Conservation (phyloP, 2,329 filamentous ascomycete species). For the Colletotrichum tabaci region DNA sequence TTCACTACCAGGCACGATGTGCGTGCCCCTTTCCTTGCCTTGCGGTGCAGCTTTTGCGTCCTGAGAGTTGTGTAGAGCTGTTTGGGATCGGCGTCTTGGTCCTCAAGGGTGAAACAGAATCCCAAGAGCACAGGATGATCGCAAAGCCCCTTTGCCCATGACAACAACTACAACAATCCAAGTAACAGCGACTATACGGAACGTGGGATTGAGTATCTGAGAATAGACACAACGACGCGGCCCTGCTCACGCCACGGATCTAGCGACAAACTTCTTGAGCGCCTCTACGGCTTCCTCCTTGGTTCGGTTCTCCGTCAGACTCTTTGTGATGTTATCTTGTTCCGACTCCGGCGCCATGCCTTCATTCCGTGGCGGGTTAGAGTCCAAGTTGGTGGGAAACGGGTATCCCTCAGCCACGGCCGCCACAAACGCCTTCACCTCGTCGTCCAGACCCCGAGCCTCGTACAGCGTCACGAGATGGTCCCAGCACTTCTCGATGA, state of each 20-base stretch:
- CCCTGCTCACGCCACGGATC: neutral
- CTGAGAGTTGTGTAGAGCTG: no score
- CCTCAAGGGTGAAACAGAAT: no score
- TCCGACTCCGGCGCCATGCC: constrained; percentile 75
- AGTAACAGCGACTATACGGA: neutral
- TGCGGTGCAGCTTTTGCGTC: no score
- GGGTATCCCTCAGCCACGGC: constrained; percentile 72
- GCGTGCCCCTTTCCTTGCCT: no score
- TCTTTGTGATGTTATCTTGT: constrained; percentile 64
- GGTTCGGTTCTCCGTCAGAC: constrained; percentile 58
- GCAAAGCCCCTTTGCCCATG: no score
- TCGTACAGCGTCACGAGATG: constrained; percentile 51
- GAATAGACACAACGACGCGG: neutral
- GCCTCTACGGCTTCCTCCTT: constrained; percentile 57
- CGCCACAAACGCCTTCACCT: constrained; percentile 62
- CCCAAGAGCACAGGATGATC: no score
- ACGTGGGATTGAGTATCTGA: neutral
- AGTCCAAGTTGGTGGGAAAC: constrained; percentile 74
- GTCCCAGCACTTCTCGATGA: constrained; percentile 64
- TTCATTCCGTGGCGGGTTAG: constrained; percentile 66
- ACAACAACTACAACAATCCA: no score
- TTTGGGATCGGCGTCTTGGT: no score
- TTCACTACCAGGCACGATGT: no score
- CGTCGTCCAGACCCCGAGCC: constrained; percentile 55
- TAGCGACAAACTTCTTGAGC: constrained; percentile 48